Evolutionary conservation across 139 green algal species (phyloP), one percentile per base, ranked within the genome.

Genomic region (Nannochloris sp.): DNA sequence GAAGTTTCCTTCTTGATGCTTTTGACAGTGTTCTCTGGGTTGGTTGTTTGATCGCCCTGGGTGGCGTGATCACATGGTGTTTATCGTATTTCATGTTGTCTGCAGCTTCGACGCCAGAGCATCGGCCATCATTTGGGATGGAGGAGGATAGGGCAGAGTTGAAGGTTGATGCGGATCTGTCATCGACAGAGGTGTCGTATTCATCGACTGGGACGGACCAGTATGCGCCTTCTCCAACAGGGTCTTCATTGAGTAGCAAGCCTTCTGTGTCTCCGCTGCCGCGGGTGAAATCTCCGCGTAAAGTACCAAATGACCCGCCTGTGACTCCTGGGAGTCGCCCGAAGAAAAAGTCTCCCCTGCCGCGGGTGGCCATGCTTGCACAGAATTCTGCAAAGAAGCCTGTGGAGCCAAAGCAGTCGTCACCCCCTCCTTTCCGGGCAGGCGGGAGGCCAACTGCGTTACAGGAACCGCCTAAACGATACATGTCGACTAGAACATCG

Each of bases 331-430:
- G 25, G 25, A 58, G 25, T 49, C 25, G 25, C 0, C 10, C 17
- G 56, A 61, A 29, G n/a, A 61, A 61, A 61, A 53, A 43, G 30
- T 23, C 17, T 20, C 16, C 16, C 6, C 56, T 61, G n/a, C 56
- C 56, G 17, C 66, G 67, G 40, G 67, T 74, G 14, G 67, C 67
- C 3, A 61, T 74, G 60, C 48, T 74, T 30, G 48, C 67, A 44
- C 55, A 63, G 29, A 63, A 60, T 30, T 23, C 46, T 28, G 17
- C 46, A 20, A 53, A 53, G n/a, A 53, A 53, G 12, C 46, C 14
- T 28, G 46, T 53, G 17, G 46, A 20, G 16, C 17, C 5, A 10
- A 53, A 53, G 12, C 26, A 53, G 46, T 28, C 16, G 3, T 28
- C 46, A 11, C 10, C 46, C 46, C 46, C 46, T 53, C 46, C 46